Conservation (phyloP, 306 rosid species). For the Spatholobus suberectus region DNA sequence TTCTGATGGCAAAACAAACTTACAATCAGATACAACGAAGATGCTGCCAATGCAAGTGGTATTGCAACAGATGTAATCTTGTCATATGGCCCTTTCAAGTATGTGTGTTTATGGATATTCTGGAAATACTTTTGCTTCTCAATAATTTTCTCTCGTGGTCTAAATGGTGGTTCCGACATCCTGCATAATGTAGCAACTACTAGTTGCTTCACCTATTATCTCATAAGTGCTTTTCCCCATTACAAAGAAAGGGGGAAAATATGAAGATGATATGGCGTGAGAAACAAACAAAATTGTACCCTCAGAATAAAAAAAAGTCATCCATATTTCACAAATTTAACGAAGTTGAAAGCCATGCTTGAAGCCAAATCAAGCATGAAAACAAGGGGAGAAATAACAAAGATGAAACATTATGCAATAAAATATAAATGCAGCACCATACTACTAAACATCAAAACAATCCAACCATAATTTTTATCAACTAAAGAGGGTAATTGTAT, state of each 20-base stretch:
- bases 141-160: conserved; percentile 76
- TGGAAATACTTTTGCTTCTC: conserved; percentile 80
- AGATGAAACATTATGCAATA: background rate
- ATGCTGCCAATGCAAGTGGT: conserved; percentile 77
- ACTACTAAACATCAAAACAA: no score
- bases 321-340: no score
- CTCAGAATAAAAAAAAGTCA: no score
- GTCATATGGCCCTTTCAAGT: conserved; percentile 83
- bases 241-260: background rate
- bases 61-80: conserved; percentile 93
- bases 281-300: conserved; percentile 4
- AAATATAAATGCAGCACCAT: background rate
- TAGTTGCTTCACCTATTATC: background rate
- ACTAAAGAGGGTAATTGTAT: background rate
- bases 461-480: background rate
- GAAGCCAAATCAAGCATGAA: background rate
- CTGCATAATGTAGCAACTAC: conserved; percentile 38
- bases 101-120: conserved; percentile 64
- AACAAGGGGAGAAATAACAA: background rate
- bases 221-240: conserved; percentile 3
- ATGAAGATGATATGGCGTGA: background rate
- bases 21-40: conserved; percentile 72
- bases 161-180: conserved; percentile 85
- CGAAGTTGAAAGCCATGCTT: no score
- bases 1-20: conserved; percentile 39